Evolutionary conservation across 768 basidiomycete genomes (phyloP).

Genomic region (Agaricus subrufescens): DNA sequence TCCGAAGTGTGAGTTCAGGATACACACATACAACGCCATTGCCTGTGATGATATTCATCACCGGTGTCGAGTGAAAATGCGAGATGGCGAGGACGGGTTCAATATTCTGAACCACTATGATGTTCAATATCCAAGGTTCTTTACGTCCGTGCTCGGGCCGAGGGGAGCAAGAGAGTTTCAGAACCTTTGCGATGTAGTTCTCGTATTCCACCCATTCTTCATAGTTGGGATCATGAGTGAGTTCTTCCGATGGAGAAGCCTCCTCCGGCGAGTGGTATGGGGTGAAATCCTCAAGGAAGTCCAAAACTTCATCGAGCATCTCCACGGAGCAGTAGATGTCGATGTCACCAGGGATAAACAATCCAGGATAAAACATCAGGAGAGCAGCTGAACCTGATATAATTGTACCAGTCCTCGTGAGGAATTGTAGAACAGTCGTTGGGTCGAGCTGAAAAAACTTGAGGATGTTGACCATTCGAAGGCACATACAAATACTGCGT

Average conservation of each 20-base stretch:
- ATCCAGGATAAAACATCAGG: constrained; percentile 5
- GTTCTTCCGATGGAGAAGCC: background rate
- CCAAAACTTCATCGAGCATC: background rate
- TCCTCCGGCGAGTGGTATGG: constrained; percentile 1
- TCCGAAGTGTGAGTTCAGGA: constrained; percentile 4
- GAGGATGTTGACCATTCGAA: background rate
- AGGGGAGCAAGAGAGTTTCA: constrained; percentile 1
- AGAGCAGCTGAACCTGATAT: constrained; percentile 9
- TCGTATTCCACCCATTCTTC: background rate
- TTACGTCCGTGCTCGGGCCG: background rate
- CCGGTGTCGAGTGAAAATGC: constrained; percentile 9
- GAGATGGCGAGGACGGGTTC: background rate
- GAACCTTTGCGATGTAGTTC: constrained; percentile 1
- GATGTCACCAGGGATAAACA: constrained; percentile 6
- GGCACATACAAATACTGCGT: background rate
- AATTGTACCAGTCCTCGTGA: constrained; percentile 1
- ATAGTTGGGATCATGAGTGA: background rate
- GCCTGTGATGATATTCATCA: constrained; percentile 12
- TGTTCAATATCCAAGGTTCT: constrained; percentile 1
- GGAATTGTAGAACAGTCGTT: background rate
- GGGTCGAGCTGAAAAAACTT: background rate
- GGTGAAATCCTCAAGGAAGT: background rate
- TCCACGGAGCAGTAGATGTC: constrained; percentile 6
- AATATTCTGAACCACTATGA: background rate
- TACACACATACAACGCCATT: constrained; percentile 7